Conservation (phyloP, 108 stramenopile genomes). For the Aurantiochytrium sp. region DNA sequence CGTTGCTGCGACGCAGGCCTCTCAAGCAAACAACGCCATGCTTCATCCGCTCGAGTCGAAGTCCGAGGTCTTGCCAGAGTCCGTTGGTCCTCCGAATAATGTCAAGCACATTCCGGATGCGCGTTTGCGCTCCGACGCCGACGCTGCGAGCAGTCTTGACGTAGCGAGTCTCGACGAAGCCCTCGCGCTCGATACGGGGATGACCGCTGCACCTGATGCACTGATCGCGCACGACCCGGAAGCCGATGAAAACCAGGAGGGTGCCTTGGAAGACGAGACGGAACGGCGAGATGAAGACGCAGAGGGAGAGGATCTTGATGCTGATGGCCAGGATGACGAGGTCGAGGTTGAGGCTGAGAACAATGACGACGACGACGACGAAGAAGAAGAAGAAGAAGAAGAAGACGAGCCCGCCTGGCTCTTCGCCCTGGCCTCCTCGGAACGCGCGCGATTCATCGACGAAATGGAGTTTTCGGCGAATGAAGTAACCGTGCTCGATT, state of each 20-base stretch:
- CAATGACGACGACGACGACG: background rate
- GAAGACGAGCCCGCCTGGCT: background rate
- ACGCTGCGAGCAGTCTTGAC: too few species aligned
- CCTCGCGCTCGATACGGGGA: too few species aligned
- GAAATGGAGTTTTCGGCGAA: background rate
- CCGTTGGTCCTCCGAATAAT: too few species aligned
- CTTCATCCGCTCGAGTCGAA: background rate
- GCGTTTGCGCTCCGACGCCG: too few species aligned
- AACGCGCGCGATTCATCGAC: background rate
- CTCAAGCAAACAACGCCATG: background rate
- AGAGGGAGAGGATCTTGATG: background rate
- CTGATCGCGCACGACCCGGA: background rate
- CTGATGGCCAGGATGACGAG: background rate
- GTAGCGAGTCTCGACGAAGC: too few species aligned
- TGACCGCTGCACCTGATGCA: background rate
- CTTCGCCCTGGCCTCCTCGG: background rate
- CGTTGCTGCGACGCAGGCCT: background rate
- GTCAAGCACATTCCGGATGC: too few species aligned
- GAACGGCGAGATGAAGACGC: background rate
- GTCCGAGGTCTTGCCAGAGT: background rate
- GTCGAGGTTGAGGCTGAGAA: background rate
- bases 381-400: background rate
- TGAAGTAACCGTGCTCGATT: background rate
- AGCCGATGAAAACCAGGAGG: background rate
- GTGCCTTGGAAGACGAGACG: background rate